phyloP scores from a whole-genome alignment of 305 asterid genomes.

The Solanum aculeatissimum region DNA sequence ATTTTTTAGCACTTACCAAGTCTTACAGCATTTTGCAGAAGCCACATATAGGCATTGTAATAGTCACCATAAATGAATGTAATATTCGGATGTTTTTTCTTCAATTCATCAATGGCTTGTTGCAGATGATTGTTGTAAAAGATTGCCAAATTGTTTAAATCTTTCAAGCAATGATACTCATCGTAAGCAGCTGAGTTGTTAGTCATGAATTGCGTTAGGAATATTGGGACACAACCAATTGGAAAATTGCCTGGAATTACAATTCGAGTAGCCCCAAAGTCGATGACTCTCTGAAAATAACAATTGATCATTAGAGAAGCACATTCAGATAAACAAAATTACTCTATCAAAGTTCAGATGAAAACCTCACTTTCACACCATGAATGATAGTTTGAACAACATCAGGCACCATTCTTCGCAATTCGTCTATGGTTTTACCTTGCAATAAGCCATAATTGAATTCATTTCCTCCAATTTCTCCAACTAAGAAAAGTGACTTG shows the following conservation, averaged over 20 bases:
- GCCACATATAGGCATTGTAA: too few species aligned
- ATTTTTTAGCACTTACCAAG: not conserved
- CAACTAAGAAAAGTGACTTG: constrained; percentile 1
- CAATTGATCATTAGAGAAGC: not conserved
- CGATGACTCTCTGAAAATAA: not conserved
- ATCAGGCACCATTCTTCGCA: not conserved
- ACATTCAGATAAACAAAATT: not conserved
- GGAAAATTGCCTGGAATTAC: constrained; percentile 22
- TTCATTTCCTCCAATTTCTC: constrained; percentile 8
- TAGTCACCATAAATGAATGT: too few species aligned
- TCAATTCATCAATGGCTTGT: too few species aligned
- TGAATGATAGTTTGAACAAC: not conserved
- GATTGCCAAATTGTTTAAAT: not conserved
- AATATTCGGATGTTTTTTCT: too few species aligned
- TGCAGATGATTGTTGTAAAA: not conserved
- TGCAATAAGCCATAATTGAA: not conserved
- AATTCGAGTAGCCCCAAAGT: constrained; percentile 7
- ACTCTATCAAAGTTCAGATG: too few species aligned
- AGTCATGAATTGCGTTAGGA: constrained; percentile 4
- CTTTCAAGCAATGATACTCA: constrained; percentile 2
- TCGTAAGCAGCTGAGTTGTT: constrained; percentile 6
- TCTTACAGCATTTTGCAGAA: not conserved
- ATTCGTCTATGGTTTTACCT: not conserved
- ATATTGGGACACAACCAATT: constrained; percentile 18
- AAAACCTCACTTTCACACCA: not conserved